phyloP scores from a whole-genome alignment of 208 protist species.

The Kentomonas sorsogonicus region DNA sequence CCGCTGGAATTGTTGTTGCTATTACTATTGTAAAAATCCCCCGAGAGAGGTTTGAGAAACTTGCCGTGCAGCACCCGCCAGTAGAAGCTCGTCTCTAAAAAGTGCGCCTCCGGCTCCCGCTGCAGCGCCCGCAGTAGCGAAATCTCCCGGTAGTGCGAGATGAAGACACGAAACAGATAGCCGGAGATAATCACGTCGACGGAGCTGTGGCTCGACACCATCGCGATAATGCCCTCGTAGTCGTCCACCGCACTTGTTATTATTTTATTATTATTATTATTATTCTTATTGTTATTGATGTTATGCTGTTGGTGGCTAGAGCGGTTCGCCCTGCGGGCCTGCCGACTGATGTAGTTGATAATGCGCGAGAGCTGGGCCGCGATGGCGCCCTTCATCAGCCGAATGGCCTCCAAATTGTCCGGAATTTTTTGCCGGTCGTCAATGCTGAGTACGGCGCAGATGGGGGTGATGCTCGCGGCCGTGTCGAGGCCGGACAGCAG shows the following conservation, averaged over 20 bases:
- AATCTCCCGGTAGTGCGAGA: conserved; percentile 84
- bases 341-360: conserved; percentile 41
- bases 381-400: conserved; percentile 82
- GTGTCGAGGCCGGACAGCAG: conserved; percentile 36
- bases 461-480: conserved; percentile 58
- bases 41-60: too few species aligned
- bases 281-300: conserved; percentile 4
- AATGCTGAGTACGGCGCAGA: conserved; percentile 77
- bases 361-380: conserved; percentile 77
- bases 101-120: conserved; percentile 53
- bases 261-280: neutral
- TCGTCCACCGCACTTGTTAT: conserved; percentile 6
- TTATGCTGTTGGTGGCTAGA: conserved; percentile 1
- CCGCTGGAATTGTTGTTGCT: too few species aligned
- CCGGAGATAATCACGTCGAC: conserved; percentile 78
- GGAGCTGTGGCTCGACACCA: conserved; percentile 57
- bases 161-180: conserved; percentile 83
- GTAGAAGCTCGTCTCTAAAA: conserved; percentile 81
- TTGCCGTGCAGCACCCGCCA: conserved; percentile 83
- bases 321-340: too few species aligned
- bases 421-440: conserved; percentile 82
- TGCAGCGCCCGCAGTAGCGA: conserved; percentile 71
- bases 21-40: neutral
- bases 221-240: too few species aligned
- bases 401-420: conserved; percentile 78